phyloP scores from a whole-genome alignment of 257 asterid species.

The Galeopsis tetrahit region DNA sequence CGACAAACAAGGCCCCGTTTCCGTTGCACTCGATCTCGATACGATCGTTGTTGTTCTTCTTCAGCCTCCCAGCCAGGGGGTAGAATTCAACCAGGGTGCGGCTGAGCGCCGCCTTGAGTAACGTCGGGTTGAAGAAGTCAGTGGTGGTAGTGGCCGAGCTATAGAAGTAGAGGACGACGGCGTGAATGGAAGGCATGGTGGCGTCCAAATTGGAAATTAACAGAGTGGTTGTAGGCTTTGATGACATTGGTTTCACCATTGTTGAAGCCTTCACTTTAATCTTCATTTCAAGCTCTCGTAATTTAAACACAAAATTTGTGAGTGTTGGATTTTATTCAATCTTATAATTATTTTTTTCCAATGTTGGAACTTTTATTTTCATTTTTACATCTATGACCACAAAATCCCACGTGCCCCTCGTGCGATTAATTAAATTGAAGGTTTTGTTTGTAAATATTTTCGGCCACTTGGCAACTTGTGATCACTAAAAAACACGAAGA shows the following conservation, averaged over 20 bases:
- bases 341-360: no score
- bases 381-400: no score
- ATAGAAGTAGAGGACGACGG: constrained; percentile 50
- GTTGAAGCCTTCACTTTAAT: constrained; percentile 28
- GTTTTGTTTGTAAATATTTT: no score
- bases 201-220: constrained; percentile 67
- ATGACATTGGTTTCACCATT: constrained; percentile 50
- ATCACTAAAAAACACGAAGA: no score
- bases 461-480: no score
- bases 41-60: not conserved
- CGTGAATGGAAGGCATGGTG: constrained; percentile 46
- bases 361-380: no score
- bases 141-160: constrained; percentile 34
- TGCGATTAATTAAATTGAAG: no score
- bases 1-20: constrained; percentile 8
- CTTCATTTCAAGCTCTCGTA: constrained; percentile 11
- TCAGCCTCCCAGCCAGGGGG: constrained; percentile 63
- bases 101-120: constrained; percentile 55
- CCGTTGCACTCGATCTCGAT: constrained; percentile 15
- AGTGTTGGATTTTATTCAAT: no score
- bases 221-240: constrained; percentile 41
- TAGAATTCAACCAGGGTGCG: constrained; percentile 60
- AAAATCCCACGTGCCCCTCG: no score
- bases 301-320: no score
- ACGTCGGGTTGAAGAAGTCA: constrained; percentile 50